Percentiles rank a stretch among this genome's conserved stretches.
Evolutionary conservation across 495 filamentous ascomycete genomes (phyloP).

Genomic region (Chaetomium cochliodes): DNA sequence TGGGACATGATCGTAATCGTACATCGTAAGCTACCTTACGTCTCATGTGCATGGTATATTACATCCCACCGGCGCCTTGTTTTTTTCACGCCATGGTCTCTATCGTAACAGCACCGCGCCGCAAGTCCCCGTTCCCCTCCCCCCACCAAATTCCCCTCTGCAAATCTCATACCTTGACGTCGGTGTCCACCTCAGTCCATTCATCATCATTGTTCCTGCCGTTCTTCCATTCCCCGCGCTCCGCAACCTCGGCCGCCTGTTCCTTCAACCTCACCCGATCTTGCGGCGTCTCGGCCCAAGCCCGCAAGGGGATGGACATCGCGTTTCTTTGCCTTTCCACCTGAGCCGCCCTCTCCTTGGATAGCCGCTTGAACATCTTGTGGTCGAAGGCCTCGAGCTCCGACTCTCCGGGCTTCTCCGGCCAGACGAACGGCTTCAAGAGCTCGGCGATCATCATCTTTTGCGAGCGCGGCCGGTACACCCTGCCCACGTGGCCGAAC

Average conservation of each 20-base stretch:
- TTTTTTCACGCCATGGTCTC: background rate
- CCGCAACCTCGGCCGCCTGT: conserved; percentile 35
- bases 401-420: conserved; percentile 54
- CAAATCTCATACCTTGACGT: conserved; percentile 9
- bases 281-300: conserved; percentile 19
- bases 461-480: conserved; percentile 60
- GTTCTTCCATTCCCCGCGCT: conserved; percentile 44
- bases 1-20: conserved; percentile 6
- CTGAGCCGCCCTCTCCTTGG: conserved; percentile 45
- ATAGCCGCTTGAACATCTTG: conserved; percentile 30
- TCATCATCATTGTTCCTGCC: conserved; percentile 45
- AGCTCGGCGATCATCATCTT: conserved; percentile 94
- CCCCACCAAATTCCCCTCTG: conserved; percentile 21
- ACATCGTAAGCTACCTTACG: conserved; percentile 13
- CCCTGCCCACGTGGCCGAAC: conserved; percentile 43
- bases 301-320: conserved; percentile 34
- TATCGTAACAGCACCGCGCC: background rate
- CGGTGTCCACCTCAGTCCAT: conserved; percentile 37
- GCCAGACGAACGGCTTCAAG: conserved; percentile 80
- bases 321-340: conserved; percentile 34
- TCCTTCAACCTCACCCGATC: conserved; percentile 32
- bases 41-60: conserved; percentile 19
- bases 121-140: background rate
- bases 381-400: conserved; percentile 46
- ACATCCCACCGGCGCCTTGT: conserved; percentile 17